Conservation (phyloP, 768 basidiomycete species). For the Leccinum olivaceopallidum region DNA sequence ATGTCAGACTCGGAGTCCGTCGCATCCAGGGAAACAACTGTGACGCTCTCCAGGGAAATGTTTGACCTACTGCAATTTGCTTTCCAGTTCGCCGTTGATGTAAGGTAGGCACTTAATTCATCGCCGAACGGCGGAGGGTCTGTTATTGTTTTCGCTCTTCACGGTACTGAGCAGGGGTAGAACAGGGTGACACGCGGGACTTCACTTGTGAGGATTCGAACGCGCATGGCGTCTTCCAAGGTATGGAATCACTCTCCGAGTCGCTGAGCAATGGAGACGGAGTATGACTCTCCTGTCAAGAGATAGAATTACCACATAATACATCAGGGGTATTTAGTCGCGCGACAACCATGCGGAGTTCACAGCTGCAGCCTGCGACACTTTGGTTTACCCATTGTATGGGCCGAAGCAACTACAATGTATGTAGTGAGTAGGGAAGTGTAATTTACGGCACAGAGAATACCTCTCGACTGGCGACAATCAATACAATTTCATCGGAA, state of each 20-base stretch:
- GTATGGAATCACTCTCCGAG: neutral
- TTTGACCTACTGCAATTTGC: neutral
- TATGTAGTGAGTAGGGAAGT: no score
- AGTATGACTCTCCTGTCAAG: no score
- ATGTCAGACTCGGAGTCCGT: neutral
- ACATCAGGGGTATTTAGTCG: no score
- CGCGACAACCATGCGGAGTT: no score
- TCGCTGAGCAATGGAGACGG: neutral
- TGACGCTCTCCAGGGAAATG: conserved; percentile 53
- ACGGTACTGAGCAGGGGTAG: neutral
- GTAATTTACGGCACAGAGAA: no score
- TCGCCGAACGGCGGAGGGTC: neutral
- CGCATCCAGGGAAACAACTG: conserved; percentile 40
- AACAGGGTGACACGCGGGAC: neutral
- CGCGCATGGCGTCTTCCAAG: neutral
- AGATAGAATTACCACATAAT: no score
- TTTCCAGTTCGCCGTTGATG: conserved; percentile 1
- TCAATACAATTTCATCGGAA: neutral
- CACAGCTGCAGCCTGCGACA: no score
- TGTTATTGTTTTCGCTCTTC: neutral
- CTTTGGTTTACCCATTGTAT: neutral
- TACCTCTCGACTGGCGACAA: neutral
- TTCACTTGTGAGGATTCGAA: neutral
- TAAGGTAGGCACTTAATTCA: neutral
- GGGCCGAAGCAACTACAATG: neutral